Evolutionary conservation across 1,284 basidiomycete species (phyloP).

Genomic region (Phellopilus nigrolimitatus): DNA sequence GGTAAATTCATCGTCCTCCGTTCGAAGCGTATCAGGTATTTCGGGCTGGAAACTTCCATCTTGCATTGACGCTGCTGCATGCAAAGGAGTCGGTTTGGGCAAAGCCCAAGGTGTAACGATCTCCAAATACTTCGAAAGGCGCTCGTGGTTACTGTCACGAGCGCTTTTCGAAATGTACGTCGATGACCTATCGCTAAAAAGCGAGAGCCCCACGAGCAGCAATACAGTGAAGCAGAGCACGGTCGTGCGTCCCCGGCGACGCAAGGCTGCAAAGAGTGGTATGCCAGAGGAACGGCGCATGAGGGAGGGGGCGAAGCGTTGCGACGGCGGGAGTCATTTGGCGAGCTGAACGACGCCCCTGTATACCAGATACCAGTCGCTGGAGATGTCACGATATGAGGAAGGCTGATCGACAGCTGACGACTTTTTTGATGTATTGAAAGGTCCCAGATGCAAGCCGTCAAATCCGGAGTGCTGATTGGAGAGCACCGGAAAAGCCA

Average conservation of each 20-base stretch:
- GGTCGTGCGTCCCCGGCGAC: slow-evolving; percentile 11
- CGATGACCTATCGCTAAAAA: background rate
- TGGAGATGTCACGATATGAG: no score
- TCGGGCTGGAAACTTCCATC: slow-evolving; percentile 5
- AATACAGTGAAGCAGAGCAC: slow-evolving; percentile 7
- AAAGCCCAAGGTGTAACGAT: slow-evolving; percentile 4
- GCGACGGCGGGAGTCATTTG: background rate
- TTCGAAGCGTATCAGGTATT: slow-evolving; percentile 7
- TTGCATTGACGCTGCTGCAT: background rate
- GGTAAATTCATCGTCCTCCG: slow-evolving; percentile 4
- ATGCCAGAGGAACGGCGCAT: slow-evolving; percentile 3
- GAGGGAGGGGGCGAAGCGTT: background rate
- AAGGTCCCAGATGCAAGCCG: no score
- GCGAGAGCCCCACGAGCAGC: slow-evolving; percentile 5
- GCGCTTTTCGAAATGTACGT: background rate
- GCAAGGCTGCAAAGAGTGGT: slow-evolving; percentile 4
- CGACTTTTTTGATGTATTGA: no score
- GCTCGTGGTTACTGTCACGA: background rate
- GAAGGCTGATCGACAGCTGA: no score
- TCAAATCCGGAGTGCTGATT: no score
- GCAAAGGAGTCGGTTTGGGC: slow-evolving; percentile 1
- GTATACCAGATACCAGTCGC: background rate
- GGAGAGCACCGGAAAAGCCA: no score
- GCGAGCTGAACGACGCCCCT: background rate
- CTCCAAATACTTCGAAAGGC: slow-evolving; percentile 13